phyloP scores from a whole-genome alignment of 2,329 filamentous ascomycete species.

The Pseudocercospora macadamiae region DNA sequence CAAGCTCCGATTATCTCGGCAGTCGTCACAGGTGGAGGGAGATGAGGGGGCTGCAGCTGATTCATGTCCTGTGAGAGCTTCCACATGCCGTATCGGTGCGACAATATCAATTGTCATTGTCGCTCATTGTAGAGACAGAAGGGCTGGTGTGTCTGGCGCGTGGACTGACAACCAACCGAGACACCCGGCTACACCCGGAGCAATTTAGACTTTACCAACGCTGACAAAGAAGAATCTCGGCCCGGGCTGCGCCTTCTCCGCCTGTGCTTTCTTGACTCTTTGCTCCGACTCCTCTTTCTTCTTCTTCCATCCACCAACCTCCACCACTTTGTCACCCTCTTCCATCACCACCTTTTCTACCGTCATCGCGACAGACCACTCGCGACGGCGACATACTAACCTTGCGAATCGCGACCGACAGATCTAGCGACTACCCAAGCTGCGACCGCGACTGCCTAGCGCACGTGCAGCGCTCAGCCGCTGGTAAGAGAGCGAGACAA shows the following conservation, averaged over 20 bases:
- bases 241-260: not conserved
- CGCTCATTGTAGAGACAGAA: no score
- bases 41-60: no score
- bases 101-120: no score
- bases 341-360: not conserved
- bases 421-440: constrained; percentile 5
- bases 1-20: not conserved
- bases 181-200: not conserved
- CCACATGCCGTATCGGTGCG: not conserved
- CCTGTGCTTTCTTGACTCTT: not conserved
- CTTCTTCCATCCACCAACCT: not conserved
- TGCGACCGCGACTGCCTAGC: constrained; percentile 17
- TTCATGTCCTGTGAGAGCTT: no score
- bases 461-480: constrained; percentile 5
- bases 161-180: not conserved
- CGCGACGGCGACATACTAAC: not conserved
- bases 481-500: constrained; percentile 18
- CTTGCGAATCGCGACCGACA: not conserved
- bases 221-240: not conserved
- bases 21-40: not conserved
- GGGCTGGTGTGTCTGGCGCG: no score
- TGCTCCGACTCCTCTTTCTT: not conserved
- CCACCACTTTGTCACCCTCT: not conserved
- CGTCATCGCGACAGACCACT: not conserved
- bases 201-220: not conserved